These are phyloP conservation scores for Botryosphaeria dothidea DNA, from an alignment of 2,329 filamentous ascomycete genomes.

Conservation along the genomic window DNA sequence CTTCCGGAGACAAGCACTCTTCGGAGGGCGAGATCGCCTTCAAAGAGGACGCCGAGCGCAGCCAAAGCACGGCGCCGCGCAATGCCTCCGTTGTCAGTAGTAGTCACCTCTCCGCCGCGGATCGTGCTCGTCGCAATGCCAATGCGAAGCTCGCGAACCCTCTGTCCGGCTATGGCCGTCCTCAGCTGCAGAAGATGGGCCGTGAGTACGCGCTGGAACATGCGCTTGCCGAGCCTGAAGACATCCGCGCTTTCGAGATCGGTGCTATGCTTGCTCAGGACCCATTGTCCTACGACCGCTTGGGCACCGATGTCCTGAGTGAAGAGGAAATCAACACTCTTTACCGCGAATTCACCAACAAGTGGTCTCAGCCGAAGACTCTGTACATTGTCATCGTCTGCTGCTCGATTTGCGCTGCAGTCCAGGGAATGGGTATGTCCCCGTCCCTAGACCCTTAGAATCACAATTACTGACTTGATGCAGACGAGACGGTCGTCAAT, in stretches of 20 bases:
- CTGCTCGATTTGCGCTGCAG: slow-evolving; percentile 68
- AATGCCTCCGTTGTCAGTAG: slow-evolving; percentile 25
- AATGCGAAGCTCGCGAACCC: slow-evolving; percentile 57
- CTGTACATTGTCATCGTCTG: slow-evolving; percentile 67
- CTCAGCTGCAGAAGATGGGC: slow-evolving; percentile 57
- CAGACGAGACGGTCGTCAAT: slow-evolving; percentile 69
- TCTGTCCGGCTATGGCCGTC: slow-evolving; percentile 49
- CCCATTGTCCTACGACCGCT: slow-evolving; percentile 23
- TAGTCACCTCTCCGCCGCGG: slow-evolving; percentile 36
- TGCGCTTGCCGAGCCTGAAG: slow-evolving; percentile 37
- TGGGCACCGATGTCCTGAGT: slow-evolving; percentile 48
- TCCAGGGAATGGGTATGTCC: slow-evolving; percentile 64
- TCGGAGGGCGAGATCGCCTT: slow-evolving; percentile 23
- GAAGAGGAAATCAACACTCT: slow-evolving; percentile 60
- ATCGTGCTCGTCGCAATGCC: slow-evolving; percentile 35
- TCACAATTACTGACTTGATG: neutral
- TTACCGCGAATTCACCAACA: slow-evolving; percentile 62
- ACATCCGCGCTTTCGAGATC: slow-evolving; percentile 33
- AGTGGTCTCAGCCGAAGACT: slow-evolving; percentile 68
- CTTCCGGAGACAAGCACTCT: slow-evolving; percentile 18
- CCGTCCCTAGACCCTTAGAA: neutral
- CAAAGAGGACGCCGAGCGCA: slow-evolving; percentile 17
- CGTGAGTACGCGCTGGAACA: slow-evolving; percentile 60
- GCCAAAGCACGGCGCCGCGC: slow-evolving; percentile 13
- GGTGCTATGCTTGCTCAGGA: slow-evolving; percentile 32